Percentiles rank a stretch among this genome's conserved stretches.
Conservation (phyloP, 306 rosid genomes). For the Chamaecrista fasciculata region DNA sequence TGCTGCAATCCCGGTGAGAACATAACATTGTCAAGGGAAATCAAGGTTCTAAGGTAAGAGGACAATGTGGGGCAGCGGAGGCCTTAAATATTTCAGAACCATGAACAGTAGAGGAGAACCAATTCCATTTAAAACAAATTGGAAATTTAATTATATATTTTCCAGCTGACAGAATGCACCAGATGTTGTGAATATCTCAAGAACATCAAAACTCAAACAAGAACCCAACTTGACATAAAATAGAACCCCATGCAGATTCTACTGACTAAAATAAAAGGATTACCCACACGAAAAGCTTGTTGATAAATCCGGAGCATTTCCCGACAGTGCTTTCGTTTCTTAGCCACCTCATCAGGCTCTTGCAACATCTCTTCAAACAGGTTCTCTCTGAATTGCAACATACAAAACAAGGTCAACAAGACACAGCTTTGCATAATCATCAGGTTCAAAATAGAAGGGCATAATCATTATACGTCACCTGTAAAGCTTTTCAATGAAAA, state of each 20-base stretch:
- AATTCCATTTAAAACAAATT: background rate
- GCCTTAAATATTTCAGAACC: background rate
- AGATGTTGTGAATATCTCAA: constrained; percentile 10
- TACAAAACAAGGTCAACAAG: constrained; percentile 23
- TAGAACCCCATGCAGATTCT: constrained; percentile 1
- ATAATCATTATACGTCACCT: constrained; percentile 44
- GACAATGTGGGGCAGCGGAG: constrained; percentile 1
- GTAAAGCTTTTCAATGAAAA: constrained; percentile 85
- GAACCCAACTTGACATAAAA: constrained; percentile 14
- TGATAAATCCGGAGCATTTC: constrained; percentile 83
- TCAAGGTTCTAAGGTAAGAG: background rate
- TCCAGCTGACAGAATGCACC: background rate
- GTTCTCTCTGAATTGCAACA: constrained; percentile 60
- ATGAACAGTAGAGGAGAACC: constrained; percentile 8
- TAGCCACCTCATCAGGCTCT: constrained; percentile 81
- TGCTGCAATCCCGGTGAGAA: background rate
- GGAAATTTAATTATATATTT: background rate
- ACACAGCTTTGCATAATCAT: background rate
- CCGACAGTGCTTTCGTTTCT: constrained; percentile 73
- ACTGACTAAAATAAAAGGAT: constrained; percentile 8
- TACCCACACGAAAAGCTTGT: constrained; percentile 76
- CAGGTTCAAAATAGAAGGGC: constrained; percentile 13
- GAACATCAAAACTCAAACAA: background rate
- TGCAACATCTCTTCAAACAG: constrained; percentile 86
- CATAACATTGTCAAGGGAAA: constrained; percentile 14